Evolutionary conservation across 2,329 filamentous ascomycete genomes (phyloP).

Genomic region (Penicillium sp.): DNA sequence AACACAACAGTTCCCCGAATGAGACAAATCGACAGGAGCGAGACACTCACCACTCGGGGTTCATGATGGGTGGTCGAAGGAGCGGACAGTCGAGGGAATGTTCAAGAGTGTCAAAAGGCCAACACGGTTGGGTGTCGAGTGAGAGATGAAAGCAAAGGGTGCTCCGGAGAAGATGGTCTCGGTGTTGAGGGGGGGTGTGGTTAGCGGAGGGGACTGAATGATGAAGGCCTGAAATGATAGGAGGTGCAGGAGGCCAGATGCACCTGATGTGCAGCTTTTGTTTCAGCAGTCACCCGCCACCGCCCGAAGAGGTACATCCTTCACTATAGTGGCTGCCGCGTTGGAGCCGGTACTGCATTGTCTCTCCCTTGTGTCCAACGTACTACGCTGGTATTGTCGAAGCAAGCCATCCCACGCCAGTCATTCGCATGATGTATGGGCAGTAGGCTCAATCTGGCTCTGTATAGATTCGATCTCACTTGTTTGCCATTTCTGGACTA

Average conservation of each 20-base stretch:
- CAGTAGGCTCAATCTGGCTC: too few relatives aligned
- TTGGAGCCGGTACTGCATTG: background rate
- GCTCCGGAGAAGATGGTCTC: slow-evolving; percentile 1
- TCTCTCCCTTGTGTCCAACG: too few relatives aligned
- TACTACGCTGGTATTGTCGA: too few relatives aligned
- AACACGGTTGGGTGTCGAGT: slow-evolving; percentile 14
- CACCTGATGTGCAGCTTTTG: slow-evolving; percentile 24
- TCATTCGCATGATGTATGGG: too few relatives aligned
- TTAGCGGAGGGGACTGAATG: slow-evolving; percentile 20
- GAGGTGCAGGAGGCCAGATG: slow-evolving; percentile 22
- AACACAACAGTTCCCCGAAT: slow-evolving; percentile 6
- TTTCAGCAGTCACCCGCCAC: slow-evolving; percentile 12
- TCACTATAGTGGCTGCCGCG: background rate
- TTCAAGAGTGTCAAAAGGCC: slow-evolving; percentile 6
- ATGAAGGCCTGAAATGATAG: slow-evolving; percentile 28
- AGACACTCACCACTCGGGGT: slow-evolving; percentile 44
- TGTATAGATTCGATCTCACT: too few relatives aligned
- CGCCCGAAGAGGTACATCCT: background rate
- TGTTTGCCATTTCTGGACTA: too few relatives aligned
- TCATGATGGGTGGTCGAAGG: slow-evolving; percentile 35
- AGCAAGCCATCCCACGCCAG: too few relatives aligned
- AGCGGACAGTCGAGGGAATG: slow-evolving; percentile 3
- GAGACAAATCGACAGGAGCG: slow-evolving; percentile 4
- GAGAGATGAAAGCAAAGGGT: slow-evolving; percentile 11
- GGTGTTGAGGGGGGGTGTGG: slow-evolving; percentile 5